Conservation (phyloP, 768 basidiomycete species). For the Mycena rosella region DNA sequence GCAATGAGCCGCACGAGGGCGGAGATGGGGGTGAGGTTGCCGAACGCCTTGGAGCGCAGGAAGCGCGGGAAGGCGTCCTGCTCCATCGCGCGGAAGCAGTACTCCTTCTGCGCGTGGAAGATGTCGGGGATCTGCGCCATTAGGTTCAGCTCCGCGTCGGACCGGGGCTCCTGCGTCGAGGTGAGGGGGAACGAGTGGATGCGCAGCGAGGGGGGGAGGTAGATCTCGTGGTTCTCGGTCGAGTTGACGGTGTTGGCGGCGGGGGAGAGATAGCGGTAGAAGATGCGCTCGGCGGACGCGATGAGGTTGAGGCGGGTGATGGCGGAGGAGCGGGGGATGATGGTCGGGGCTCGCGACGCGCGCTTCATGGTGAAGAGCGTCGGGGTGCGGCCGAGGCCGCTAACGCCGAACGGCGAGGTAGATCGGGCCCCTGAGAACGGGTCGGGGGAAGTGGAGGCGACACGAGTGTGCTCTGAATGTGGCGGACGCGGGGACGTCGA, state of each 20-base stretch:
- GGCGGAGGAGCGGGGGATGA: constrained; percentile 92
- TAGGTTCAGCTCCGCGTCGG: constrained; percentile 74
- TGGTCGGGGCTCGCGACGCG: constrained; percentile 90
- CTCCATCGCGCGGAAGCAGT: constrained; percentile 96
- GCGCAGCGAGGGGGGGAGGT: constrained; percentile 93
- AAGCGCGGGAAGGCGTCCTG: constrained; percentile 96
- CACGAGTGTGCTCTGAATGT: constrained; percentile 57
- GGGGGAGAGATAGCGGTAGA: constrained; percentile 91
- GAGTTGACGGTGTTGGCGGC: constrained; percentile 81
- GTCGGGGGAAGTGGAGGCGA: constrained; percentile 66
- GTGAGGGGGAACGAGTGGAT: constrained; percentile 92
- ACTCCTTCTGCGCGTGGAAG: constrained; percentile 98
- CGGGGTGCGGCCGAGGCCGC: constrained; percentile 82
- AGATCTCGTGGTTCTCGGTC: constrained; percentile 96
- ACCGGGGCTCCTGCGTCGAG: constrained; percentile 77
- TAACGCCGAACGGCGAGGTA: constrained; percentile 73
- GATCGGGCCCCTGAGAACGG: constrained; percentile 64
- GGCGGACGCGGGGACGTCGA: constrained; percentile 47
- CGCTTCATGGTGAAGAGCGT: constrained; percentile 82
- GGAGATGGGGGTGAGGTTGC: constrained; percentile 93
- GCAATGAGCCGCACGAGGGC: constrained; percentile 87
- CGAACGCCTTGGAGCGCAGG: constrained; percentile 96
- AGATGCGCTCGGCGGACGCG: constrained; percentile 96
- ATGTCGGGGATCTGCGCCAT: constrained; percentile 96
- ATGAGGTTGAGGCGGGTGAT: constrained; percentile 93